Evolutionary conservation across 352 stramenopile genomes (phyloP).

Genomic region (Phytophthora foliorum): DNA sequence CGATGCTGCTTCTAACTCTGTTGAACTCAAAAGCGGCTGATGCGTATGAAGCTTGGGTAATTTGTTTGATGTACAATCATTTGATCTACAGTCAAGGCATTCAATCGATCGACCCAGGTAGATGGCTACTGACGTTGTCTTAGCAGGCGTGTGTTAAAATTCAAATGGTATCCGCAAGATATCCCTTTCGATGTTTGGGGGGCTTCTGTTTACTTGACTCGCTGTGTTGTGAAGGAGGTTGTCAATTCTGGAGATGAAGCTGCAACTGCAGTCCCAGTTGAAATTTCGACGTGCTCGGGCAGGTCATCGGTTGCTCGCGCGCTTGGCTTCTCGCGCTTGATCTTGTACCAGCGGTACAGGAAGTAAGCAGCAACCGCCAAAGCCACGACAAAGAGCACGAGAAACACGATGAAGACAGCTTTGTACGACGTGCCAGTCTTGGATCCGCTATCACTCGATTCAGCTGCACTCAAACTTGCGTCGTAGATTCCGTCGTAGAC

Average conservation of each 20-base stretch:
- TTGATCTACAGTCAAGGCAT: too few relatives aligned
- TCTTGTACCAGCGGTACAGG: slow-evolving; percentile 26
- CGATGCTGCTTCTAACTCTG: neutral
- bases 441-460: slow-evolving; percentile 6
- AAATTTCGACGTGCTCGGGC: slow-evolving; percentile 11
- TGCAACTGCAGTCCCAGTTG: neutral
- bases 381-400: slow-evolving; percentile 46
- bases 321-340: slow-evolving; percentile 24
- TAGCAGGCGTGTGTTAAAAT: too few relatives aligned
- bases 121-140: too few relatives aligned
- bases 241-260: neutral
- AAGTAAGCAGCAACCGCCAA: slow-evolving; percentile 35
- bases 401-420: slow-evolving; percentile 52
- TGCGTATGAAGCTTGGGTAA: too few relatives aligned
- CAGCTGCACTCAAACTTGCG: slow-evolving; percentile 13
- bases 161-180: too few relatives aligned
- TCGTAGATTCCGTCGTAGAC: slow-evolving; percentile 47
- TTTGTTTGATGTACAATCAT: too few relatives aligned
- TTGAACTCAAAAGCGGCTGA: neutral
- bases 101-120: too few relatives aligned
- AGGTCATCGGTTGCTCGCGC: slow-evolving; percentile 7
- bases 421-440: slow-evolving; percentile 40
- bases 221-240: neutral
- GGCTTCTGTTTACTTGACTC: slow-evolving; percentile 1
- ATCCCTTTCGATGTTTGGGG: too few relatives aligned